These are phyloP conservation scores for Yamadazyma laniorum DNA, from an alignment of 805 yeast genomes.

Conservation along the genomic window DNA sequence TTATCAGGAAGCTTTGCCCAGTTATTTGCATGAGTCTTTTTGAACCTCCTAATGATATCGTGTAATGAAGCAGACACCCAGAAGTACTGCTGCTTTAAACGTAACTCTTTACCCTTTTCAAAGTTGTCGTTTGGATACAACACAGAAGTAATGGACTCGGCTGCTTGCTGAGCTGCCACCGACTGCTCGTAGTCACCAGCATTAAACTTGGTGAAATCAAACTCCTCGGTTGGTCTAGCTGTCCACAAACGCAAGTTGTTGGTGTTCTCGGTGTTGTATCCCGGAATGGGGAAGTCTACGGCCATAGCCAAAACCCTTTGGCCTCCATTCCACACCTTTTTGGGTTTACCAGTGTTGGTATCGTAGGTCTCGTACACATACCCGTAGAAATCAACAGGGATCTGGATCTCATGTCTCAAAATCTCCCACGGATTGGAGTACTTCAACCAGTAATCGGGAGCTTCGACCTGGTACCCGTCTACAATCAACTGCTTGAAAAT, in stretches of 20 bases:
- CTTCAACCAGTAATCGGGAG: conserved; percentile 92
- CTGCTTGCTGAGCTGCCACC: conserved; percentile 79
- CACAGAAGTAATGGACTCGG: conserved; percentile 90
- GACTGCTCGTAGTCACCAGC: conserved; percentile 87
- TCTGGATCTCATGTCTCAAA: conserved; percentile 78
- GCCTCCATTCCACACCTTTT: conserved; percentile 80
- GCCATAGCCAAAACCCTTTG: conserved; percentile 89
- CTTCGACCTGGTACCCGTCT: conserved; percentile 91
- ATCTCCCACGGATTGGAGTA: conserved; percentile 93
- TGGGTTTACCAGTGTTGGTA: conserved; percentile 52
- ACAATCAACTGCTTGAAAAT: conserved; percentile 86
- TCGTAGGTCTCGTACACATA: conserved; percentile 58
- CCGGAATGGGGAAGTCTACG: conserved; percentile 90
- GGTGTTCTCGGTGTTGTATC: conserved; percentile 76
- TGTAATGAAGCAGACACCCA: conserved; percentile 95
- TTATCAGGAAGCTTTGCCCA: conserved; percentile 84
- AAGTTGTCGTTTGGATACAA: conserved; percentile 93
- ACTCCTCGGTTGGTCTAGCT: conserved; percentile 85
- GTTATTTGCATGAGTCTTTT: conserved; percentile 64
- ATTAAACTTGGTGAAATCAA: conserved; percentile 87
- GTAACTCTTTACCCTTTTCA: conserved; percentile 83
- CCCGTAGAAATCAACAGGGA: conserved; percentile 90
- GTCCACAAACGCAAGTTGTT: conserved; percentile 90
- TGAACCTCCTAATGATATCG: conserved; percentile 86
- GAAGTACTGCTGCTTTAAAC: conserved; percentile 93